Base-by-base conservation (phyloP, 805 yeast genomes). In the Ogataea corticis region DNA sequence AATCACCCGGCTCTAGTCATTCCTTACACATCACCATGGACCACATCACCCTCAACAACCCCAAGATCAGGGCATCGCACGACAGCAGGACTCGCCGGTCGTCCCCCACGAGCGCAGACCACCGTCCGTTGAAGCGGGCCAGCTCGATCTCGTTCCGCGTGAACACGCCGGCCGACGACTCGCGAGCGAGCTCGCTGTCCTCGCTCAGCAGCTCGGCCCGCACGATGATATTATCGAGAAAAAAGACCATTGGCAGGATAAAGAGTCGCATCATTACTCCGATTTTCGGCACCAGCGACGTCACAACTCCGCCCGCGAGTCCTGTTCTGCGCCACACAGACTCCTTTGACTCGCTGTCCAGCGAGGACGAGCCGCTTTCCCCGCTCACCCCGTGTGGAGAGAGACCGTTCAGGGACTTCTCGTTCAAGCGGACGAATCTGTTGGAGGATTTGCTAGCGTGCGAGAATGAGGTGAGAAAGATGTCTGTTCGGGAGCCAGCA, bases 101-200 rank as follows among this genome's bases (percentile, higher is more conserved):
- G 17, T 40, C 44, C 6, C 34, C 34, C 7, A 15, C 19, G 12
- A 32, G 19, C 34, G 31, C 14, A 11, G 45, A 51, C 33, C 54
- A 53, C 4, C 53, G 66, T 41, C 66, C 66, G 1, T 34, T 62
- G 12, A 63, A 63, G 41, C 47, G 67, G 25, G 57, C 67, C 28
- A 51, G 56, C 29, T 62, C 66, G 11, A 42, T 61, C 15, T 50
- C 59, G 3, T 61, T 51, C 30, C 53, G 56, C 36, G 46, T 58
- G 13, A 37, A 44, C 15, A 53, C 62, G 9, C 62, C 58, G 7
- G 18, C 45, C n/a, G 19, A 19, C 33, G 34, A 16, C 27, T 41
- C 48, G 29, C 44, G 54, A 41, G 29, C 50, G 17, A 44, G 34
- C 32, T 46, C 56, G 12, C 41, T 49, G 16, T 41, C 44, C 13